Evolutionary conservation across 805 yeast species (phyloP), one percentile per base, ranked within the genome.

Genomic region (Sporopachydermia quercuum): DNA sequence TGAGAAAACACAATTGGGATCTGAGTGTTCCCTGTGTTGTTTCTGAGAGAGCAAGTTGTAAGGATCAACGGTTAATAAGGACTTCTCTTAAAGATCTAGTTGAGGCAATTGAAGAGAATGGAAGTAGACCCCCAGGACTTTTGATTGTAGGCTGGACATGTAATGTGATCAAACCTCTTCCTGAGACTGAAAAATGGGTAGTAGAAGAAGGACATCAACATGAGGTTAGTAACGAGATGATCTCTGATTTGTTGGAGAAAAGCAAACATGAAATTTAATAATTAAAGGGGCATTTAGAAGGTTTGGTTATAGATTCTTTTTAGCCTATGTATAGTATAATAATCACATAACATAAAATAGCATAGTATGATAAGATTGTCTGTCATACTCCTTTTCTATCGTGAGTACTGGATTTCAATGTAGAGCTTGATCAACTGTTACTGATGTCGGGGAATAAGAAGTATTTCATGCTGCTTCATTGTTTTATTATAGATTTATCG

Each of bases 71-170:
- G 41, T 69, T 87, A 3, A 74, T 86, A 3, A 64, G 94, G 45
- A 82, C 96, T 0, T 69, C 74, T 0, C 60, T 89, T 36, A 65
- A 66, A 39, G 60, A 78, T 45, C 73, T 85, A 1, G 78, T 79
- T 0, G 76, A 68, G 35, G 93, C 91, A 1, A 72, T 85, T 1
- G 78, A 78, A 45, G 71, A 71, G 18, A 70, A 74, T 36, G 96
- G 95, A 0, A 77, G 91, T 8, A 66, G 95, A 45, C 97, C 97
- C 0, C 97, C 97, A 0, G 97, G 97, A 0, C 62, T 89, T 40
- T 63, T 89, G 35, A 78, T 89, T 2, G 71, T 84, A 1, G 97
- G 97, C 0, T 65, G 69, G 45, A 78, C 89, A 0, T 87, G 96
- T 48, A 68, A 68, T 6, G 77, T 75, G 0, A 54, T 75, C 14